phyloP scores from a whole-genome alignment of 495 filamentous ascomycete genomes.

The Aspergillus incahuasiensis region DNA sequence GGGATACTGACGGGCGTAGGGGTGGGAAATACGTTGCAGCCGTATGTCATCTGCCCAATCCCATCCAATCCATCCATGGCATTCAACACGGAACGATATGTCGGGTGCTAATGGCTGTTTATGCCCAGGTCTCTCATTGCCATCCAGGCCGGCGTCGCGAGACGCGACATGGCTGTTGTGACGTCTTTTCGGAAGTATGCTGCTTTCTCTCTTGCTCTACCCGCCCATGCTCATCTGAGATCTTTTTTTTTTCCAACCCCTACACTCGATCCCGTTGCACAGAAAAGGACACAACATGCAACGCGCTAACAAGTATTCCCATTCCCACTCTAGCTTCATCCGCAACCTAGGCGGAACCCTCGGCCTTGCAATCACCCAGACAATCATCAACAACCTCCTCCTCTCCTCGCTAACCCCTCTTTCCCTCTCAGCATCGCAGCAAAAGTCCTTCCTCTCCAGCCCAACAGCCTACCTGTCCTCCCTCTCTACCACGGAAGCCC shows the following conservation, averaged over 20 bases:
- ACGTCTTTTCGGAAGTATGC: constrained; percentile 50
- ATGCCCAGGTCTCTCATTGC: constrained; percentile 38
- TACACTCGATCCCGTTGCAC: no score
- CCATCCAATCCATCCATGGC: neutral
- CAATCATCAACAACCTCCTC: constrained; percentile 48
- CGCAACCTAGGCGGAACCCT: constrained; percentile 51
- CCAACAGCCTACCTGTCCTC: constrained; percentile 29
- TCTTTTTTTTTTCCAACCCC: no score
- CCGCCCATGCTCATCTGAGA: no score
- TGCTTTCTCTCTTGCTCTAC: neutral
- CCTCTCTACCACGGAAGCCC: constrained; percentile 27
- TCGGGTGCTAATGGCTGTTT: neutral
- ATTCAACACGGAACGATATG: neutral
- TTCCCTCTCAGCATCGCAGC: constrained; percentile 20
- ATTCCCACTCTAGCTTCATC: constrained; percentile 43
- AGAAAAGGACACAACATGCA: no score
- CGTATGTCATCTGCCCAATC: constrained; percentile 33
- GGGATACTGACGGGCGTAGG: constrained; percentile 47
- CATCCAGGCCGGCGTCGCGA: constrained; percentile 48
- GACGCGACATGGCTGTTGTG: constrained; percentile 52
- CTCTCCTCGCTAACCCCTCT: constrained; percentile 32
- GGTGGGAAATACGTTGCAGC: constrained; percentile 51
- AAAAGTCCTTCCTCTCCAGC: constrained; percentile 28
- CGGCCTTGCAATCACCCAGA: constrained; percentile 49
- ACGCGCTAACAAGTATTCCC: constrained; percentile 7